phyloP scores from a whole-genome alignment of 2,329 filamentous ascomycete species.

The Onygenales sp. region DNA sequence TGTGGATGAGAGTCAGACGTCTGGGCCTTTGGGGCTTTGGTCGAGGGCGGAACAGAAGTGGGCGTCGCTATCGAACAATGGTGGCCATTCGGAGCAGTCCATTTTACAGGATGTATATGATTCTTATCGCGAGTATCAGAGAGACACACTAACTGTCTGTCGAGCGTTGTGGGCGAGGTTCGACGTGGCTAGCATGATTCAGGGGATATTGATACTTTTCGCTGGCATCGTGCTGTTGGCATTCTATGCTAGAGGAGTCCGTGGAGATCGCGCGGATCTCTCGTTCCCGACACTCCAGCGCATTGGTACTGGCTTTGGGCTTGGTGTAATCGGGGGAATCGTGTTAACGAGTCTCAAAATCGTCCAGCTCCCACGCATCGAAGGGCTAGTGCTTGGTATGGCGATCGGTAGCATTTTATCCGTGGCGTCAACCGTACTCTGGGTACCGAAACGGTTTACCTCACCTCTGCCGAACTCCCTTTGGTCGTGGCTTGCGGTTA shows the following conservation, averaged over 20 bases:
- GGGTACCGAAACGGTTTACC: slow-evolving; percentile 30
- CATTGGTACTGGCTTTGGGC: slow-evolving; percentile 39
- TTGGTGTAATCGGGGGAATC: slow-evolving; percentile 29
- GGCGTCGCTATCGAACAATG: slow-evolving; percentile 33
- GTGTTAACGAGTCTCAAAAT: slow-evolving; percentile 15
- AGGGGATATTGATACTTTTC: slow-evolving; percentile 64
- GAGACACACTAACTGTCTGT: slow-evolving; percentile 67
- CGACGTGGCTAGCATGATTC: slow-evolving; percentile 74
- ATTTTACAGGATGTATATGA: slow-evolving; percentile 38
- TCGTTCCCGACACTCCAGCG: slow-evolving; percentile 44
- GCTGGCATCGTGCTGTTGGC: slow-evolving; percentile 59
- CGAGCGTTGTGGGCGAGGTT: slow-evolving; percentile 86
- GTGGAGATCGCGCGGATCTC: slow-evolving; percentile 44
- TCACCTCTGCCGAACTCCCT: slow-evolving; percentile 58
- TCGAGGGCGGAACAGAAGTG: slow-evolving; percentile 46
- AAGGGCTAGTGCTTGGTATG: slow-evolving; percentile 29
- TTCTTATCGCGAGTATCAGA: slow-evolving; percentile 65
- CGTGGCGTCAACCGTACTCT: slow-evolving; percentile 29
- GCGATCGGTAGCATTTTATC: slow-evolving; percentile 38
- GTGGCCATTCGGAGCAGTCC: slow-evolving; percentile 20
- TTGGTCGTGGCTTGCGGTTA: slow-evolving; percentile 79
- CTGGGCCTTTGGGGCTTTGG: slow-evolving; percentile 52
- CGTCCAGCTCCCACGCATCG: slow-evolving; percentile 21
- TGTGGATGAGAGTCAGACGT: slow-evolving; percentile 50
- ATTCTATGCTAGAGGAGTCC: slow-evolving; percentile 58